phyloP scores from a whole-genome alignment of 2,329 filamentous ascomycete species.

The Chaetomium sp. region DNA sequence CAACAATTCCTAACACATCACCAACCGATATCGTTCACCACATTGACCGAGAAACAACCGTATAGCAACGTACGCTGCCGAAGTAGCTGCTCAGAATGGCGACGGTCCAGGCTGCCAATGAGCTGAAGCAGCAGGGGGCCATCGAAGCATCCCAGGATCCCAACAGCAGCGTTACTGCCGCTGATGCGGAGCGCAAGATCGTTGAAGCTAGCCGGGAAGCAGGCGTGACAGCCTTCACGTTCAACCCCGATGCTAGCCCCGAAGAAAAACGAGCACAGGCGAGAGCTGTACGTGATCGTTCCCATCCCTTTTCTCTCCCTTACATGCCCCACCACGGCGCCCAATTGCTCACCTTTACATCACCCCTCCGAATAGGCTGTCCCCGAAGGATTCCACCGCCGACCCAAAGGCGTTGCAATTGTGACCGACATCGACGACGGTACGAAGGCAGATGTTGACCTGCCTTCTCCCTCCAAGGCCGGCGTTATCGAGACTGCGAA shows the following conservation, averaged over 20 bases:
- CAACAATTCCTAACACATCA: conserved; percentile 1
- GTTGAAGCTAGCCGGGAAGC: conserved; percentile 72
- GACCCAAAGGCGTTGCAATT: conserved; percentile 60
- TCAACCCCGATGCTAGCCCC: conserved; percentile 76
- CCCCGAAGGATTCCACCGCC: conserved; percentile 57
- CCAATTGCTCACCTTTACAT: neutral
- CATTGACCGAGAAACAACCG: conserved; percentile 15
- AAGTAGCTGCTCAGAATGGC: conserved; percentile 25
- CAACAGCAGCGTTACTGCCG: conserved; percentile 58
- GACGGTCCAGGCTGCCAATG: conserved; percentile 33
- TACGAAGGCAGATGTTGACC: conserved; percentile 62
- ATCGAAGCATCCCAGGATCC: conserved; percentile 71
- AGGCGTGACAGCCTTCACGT: conserved; percentile 74
- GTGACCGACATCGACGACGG: conserved; percentile 75
- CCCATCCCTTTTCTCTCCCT: neutral
- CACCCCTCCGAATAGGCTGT: conserved; percentile 42
- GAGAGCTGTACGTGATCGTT: conserved; percentile 56
- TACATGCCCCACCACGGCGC: neutral
- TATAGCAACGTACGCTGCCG: conserved; percentile 15
- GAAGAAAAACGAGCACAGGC: conserved; percentile 81
- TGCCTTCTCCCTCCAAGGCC: conserved; percentile 66
- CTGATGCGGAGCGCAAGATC: conserved; percentile 66
- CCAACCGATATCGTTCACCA: neutral
- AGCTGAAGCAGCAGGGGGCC: conserved; percentile 76
- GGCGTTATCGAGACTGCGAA: conserved; percentile 55